Evolutionary conservation across 2,329 filamentous ascomycete species (phyloP).

Genomic region (Cyanodermella asteris): DNA sequence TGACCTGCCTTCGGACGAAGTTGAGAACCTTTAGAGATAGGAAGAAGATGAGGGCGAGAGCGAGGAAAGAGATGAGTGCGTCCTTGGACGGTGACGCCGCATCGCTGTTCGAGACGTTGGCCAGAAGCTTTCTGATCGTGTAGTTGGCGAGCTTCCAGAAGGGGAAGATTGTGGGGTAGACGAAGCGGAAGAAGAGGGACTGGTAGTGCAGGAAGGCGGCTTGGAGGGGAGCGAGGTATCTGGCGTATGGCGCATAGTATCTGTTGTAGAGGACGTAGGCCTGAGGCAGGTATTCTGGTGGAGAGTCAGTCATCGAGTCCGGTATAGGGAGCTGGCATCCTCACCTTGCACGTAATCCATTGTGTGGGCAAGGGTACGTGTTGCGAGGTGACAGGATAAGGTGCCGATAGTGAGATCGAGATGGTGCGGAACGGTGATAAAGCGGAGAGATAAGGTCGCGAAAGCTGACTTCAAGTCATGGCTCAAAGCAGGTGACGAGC

Average conservation of each 20-base stretch:
- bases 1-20: slow-evolving; percentile 47
- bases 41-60: slow-evolving; percentile 28
- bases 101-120: background rate
- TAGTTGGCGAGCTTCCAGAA: slow-evolving; percentile 15
- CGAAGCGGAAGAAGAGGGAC: slow-evolving; percentile 28
- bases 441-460: too few species aligned
- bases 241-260: slow-evolving; percentile 11
- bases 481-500: too few species aligned
- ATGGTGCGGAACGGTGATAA: too few species aligned
- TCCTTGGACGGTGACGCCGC: slow-evolving; percentile 14
- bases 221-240: slow-evolving; percentile 7
- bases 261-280: slow-evolving; percentile 9
- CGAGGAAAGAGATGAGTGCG: slow-evolving; percentile 14
- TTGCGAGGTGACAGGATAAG: too few species aligned
- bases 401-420: too few species aligned
- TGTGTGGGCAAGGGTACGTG: background rate
- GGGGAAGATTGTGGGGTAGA: slow-evolving; percentile 21
- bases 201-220: slow-evolving; percentile 7
- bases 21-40: slow-evolving; percentile 40
- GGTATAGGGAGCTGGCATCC: background rate
- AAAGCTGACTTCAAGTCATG: too few species aligned
- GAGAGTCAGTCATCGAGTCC: slow-evolving; percentile 5
- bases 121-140: slow-evolving; percentile 15
- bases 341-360: slow-evolving; percentile 7
- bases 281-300: slow-evolving; percentile 10